Evolutionary conservation across 2,329 filamentous ascomycete species (phyloP), one percentile per base, ranked within the genome.

Genomic region (Talaromyces sp.): DNA sequence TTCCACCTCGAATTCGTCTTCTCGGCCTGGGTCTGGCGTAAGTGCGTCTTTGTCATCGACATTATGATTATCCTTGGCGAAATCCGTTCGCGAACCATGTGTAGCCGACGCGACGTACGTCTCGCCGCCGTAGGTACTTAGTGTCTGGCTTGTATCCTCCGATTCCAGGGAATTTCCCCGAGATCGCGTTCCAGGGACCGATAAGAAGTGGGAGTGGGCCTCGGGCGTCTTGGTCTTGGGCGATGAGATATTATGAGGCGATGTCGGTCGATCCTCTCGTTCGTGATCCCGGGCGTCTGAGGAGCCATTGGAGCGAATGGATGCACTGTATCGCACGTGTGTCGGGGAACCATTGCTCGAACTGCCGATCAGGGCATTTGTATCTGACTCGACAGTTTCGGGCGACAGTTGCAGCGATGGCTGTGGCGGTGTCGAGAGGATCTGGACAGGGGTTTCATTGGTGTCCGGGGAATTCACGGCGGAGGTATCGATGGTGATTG

Each of bases 21-120:
- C 88, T 1, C 84, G 87, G 6, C 86, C 87, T 1, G 85, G 87
- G 65, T 92, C 88, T 0, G 89, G 86, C 17, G 77, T 80, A 10
- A 90, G 73, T 0, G 87, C 85, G 53, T 87, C 83, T 55, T 84
- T 75, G 57, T 86, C 83, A 40, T 82, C 81, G 46, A 85, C 74
- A 9, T 87, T 70, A 53, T 79, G 19, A 16, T 36, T 75, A 42
- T 75, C 72, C 66, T 57, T 78, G 64, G 60, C 75, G 65, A 47
- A 70, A 48, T 77, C 75, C 2, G 74, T 66, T 29, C 72, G 73
- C 19, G 77, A 77, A 30, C 74, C 70, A 29, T 78, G 69, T 20
- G 74, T 66, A 41, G 76, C 64, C 4, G 72, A 74, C 33, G 64
- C 70, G 19, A 83, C 76, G 56, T 81, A 83, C 4, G 82, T 82